Conservation (phyloP, 768 basidiomycete genomes). For the Mrakia hoshinonis region DNA sequence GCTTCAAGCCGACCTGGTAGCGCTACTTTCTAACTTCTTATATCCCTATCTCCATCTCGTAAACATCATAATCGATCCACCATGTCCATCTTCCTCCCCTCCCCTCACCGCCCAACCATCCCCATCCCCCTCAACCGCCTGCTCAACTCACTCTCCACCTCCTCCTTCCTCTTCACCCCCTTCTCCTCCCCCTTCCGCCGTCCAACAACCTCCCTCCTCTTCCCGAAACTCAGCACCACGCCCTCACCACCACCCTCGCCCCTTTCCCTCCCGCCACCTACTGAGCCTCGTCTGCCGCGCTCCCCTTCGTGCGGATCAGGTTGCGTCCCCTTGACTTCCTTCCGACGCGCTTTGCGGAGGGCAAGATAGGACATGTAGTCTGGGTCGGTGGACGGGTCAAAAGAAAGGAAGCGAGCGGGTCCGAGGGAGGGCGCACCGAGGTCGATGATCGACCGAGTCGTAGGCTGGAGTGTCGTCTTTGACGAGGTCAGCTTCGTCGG, state of each 20-base stretch:
- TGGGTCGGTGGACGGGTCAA: neutral
- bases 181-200: neutral
- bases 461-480: neutral
- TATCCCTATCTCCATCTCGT: too few relatives aligned
- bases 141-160: constrained; percentile 1
- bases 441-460: neutral
- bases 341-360: neutral
- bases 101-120: neutral
- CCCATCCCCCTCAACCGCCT: constrained; percentile 2
- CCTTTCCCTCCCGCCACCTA: neutral
- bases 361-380: neutral
- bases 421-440: constrained; percentile 1
- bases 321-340: neutral
- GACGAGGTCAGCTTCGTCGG: neutral
- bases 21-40: too few relatives aligned
- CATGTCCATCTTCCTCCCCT: too few relatives aligned
- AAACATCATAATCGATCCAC: too few relatives aligned
- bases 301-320: neutral
- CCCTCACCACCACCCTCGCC: constrained; percentile 8
- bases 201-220: constrained; percentile 3
- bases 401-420: neutral
- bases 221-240: neutral
- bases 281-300: neutral
- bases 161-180: neutral
- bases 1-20: too few relatives aligned